Percentiles rank a stretch among this genome's conserved stretches.
phyloP scores from a whole-genome alignment of 2,329 filamentous ascomycete genomes.

The Botrytis pseudocinerea region DNA sequence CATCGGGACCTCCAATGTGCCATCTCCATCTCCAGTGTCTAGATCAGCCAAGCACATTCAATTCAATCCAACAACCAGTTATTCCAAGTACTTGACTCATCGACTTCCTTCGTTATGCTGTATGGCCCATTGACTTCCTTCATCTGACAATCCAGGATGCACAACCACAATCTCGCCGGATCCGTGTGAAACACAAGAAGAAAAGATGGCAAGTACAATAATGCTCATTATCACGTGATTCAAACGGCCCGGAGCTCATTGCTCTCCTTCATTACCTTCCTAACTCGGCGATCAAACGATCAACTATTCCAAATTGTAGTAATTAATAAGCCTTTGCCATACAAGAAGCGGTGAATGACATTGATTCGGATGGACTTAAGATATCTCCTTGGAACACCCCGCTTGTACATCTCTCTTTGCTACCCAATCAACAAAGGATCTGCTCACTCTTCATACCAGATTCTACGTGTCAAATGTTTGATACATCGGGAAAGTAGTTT shows the following conservation, averaged over 20 bases:
- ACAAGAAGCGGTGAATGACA: not conserved
- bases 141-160: not conserved
- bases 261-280: not conserved
- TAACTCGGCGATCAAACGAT: not conserved
- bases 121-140: not conserved
- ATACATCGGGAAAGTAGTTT: not conserved
- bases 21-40: not conserved
- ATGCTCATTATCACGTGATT: not conserved
- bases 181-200: not conserved
- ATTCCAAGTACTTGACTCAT: not conserved
- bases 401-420: not conserved
- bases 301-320: not conserved
- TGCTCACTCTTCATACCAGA: not conserved
- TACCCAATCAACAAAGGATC: not conserved
- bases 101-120: not conserved
- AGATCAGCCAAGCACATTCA: not conserved
- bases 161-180: not conserved
- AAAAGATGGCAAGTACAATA: not conserved
- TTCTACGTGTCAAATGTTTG: not conserved
- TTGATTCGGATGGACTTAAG: constrained; percentile 1
- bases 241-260: too few relatives aligned
- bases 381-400: not conserved
- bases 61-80: not conserved
- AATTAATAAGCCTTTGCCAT: not conserved
- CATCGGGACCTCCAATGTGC: not conserved